Conservation (phyloP, 106 monocot genomes). For the Agapanthus africanus region DNA sequence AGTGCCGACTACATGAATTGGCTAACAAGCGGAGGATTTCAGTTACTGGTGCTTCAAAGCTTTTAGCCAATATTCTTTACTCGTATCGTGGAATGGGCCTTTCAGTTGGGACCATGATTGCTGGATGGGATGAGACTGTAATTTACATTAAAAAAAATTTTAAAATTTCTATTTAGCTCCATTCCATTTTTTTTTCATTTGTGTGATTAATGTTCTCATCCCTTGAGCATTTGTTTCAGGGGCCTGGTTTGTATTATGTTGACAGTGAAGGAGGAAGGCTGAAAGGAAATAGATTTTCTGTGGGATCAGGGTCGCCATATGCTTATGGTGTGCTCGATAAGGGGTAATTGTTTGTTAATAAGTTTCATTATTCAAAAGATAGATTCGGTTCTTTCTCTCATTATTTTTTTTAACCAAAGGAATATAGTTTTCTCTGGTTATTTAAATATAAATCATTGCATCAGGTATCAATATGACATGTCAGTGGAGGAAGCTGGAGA, state of each 20-base stretch:
- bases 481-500: constrained; percentile 57
- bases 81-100: constrained; percentile 82
- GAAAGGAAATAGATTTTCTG: constrained; percentile 55
- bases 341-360: constrained; percentile 25
- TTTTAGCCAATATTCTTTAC: constrained; percentile 68
- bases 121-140: constrained; percentile 57
- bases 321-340: constrained; percentile 65
- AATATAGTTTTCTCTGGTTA: no score
- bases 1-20: constrained; percentile 79
- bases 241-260: constrained; percentile 47
- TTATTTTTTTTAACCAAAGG: no score
- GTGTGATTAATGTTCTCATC: no score
- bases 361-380: no score
- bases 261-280: constrained; percentile 69
- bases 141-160: no score
- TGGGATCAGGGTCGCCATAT: constrained; percentile 68
- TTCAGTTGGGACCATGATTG: constrained; percentile 83
- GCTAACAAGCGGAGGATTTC: constrained; percentile 90
- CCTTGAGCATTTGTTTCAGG: no score
- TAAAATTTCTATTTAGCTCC: no score
- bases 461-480: constrained; percentile 52
- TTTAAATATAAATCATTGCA: no score
- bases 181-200: no score
- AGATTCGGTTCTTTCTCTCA: no score
- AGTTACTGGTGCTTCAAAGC: constrained; percentile 74